phyloP scores from a whole-genome alignment of 2,329 filamentous ascomycete genomes.

The Thielaviopsis ethacetica region DNA sequence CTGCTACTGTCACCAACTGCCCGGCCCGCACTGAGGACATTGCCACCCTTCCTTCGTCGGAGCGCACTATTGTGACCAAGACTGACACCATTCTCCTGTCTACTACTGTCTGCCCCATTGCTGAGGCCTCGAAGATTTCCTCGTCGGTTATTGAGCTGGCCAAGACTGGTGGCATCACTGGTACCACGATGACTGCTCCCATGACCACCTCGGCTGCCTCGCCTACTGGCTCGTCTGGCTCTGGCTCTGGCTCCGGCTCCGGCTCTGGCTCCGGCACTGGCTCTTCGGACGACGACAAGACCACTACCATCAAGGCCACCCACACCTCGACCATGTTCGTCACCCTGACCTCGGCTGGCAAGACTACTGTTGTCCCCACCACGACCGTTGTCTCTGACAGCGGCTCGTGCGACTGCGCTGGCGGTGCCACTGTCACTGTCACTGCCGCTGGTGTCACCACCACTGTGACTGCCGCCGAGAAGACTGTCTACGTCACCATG shows the following conservation, averaged over 20 bases:
- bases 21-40: conserved; percentile 20
- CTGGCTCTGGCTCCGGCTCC: background rate
- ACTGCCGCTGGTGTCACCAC: conserved; percentile 14
- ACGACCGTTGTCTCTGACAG: background rate
- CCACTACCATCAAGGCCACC: conserved; percentile 24
- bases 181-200: conserved; percentile 15
- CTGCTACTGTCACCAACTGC: conserved; percentile 40
- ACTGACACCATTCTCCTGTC: conserved; percentile 25
- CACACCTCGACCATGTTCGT: conserved; percentile 22
- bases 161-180: conserved; percentile 17
- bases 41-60: conserved; percentile 21
- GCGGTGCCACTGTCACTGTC: conserved; percentile 14
- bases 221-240: background rate
- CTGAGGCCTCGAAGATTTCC: conserved; percentile 24
- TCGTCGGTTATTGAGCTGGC: conserved; percentile 22
- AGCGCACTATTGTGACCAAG: conserved; percentile 20
- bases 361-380: conserved; percentile 13
- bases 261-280: background rate
- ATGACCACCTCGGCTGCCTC: background rate
- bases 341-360: conserved; percentile 18
- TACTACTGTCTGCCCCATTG: conserved; percentile 29
- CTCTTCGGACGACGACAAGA: conserved; percentile 15
- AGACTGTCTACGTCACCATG: conserved; percentile 17
- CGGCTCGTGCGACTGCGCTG: background rate
- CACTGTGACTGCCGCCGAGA: conserved; percentile 14